Evolutionary conservation across 108 stramenopile genomes (phyloP).

Genomic region (Skeletonema tropicum): DNA sequence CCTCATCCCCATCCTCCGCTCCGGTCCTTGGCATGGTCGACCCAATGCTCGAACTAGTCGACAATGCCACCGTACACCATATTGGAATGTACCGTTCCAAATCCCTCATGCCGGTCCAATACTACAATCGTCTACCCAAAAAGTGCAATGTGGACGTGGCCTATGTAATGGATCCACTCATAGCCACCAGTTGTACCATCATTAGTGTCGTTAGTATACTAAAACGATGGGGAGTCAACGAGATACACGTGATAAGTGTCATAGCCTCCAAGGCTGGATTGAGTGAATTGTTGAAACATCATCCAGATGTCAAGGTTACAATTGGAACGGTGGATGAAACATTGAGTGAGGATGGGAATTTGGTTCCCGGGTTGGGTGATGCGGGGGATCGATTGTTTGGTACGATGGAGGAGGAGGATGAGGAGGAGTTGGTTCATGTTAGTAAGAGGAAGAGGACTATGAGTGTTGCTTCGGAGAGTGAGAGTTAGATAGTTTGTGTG

Average conservation of each 20-base stretch:
- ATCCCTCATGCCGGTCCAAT: slow-evolving; percentile 86
- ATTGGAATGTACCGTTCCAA: slow-evolving; percentile 96
- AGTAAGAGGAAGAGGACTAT: slow-evolving; percentile 58
- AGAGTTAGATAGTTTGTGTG: not conserved
- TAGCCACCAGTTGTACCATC: slow-evolving; percentile 90
- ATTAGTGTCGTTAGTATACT: slow-evolving; percentile 89
- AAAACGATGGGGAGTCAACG: slow-evolving; percentile 92
- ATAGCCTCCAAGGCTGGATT: slow-evolving; percentile 85
- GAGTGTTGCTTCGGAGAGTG: slow-evolving; percentile 6
- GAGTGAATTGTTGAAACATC: slow-evolving; percentile 53
- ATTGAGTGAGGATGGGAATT: slow-evolving; percentile 75
- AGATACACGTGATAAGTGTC: slow-evolving; percentile 88
- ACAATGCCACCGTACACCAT: slow-evolving; percentile 93
- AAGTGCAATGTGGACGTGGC: slow-evolving; percentile 83
- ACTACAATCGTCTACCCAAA: slow-evolving; percentile 95
- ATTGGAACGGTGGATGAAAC: slow-evolving; percentile 86
- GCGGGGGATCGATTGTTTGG: slow-evolving; percentile 94
- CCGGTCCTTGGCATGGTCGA: slow-evolving; percentile 96
- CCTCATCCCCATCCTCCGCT: slow-evolving; percentile 93
- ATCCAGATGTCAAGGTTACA: slow-evolving; percentile 91
- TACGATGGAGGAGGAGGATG: slow-evolving; percentile 55
- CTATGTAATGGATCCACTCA: slow-evolving; percentile 93
- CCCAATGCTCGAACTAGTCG: slow-evolving; percentile 93
- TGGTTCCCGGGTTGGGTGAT: slow-evolving; percentile 96
- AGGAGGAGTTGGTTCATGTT: slow-evolving; percentile 67